phyloP scores from a whole-genome alignment of 495 filamentous ascomycete genomes.

The Pseudotulostoma volvatum region DNA sequence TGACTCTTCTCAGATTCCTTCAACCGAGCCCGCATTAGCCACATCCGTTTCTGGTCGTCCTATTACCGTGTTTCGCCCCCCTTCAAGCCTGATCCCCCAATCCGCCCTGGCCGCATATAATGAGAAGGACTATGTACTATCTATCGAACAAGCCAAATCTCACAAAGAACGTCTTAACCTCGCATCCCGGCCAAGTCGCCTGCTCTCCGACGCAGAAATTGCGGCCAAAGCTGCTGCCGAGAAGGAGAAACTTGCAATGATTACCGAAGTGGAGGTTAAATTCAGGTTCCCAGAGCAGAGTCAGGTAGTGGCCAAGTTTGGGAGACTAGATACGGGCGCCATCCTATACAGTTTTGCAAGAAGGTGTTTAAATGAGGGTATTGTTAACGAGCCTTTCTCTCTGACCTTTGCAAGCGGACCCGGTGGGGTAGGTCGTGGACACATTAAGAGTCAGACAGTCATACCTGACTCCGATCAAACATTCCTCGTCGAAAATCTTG shows the following conservation, averaged over 20 bases:
- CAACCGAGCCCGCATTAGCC: conserved; percentile 7
- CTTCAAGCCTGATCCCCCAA: conserved; percentile 50
- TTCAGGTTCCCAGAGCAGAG: conserved; percentile 78
- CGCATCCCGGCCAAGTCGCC: conserved; percentile 47
- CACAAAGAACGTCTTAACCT: conserved; percentile 58
- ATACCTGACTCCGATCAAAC: conserved; percentile 32
- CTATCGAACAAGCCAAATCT: conserved; percentile 66
- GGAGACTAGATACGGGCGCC: conserved; percentile 42
- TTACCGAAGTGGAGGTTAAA: conserved; percentile 57
- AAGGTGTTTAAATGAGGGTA: conserved; percentile 19
- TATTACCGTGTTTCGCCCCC: conserved; percentile 60
- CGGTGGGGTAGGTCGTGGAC: conserved; percentile 4
- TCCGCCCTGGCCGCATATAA: conserved; percentile 50
- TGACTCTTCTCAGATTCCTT: conserved; percentile 9
- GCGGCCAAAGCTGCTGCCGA: conserved; percentile 31
- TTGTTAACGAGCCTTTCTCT: conserved; percentile 35
- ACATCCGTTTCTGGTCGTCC: conserved; percentile 22
- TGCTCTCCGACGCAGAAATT: conserved; percentile 34
- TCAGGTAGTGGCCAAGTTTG: conserved; percentile 47
- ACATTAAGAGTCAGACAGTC: conserved; percentile 13
- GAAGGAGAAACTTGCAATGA: conserved; percentile 41
- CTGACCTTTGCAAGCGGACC: conserved; percentile 16
- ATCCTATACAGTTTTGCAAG: conserved; percentile 53
- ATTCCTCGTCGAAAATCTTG: conserved; percentile 55
- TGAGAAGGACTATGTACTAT: conserved; percentile 65